phyloP scores from a whole-genome alignment of 495 filamentous ascomycete species.

The Hypoxylon fuscum region DNA sequence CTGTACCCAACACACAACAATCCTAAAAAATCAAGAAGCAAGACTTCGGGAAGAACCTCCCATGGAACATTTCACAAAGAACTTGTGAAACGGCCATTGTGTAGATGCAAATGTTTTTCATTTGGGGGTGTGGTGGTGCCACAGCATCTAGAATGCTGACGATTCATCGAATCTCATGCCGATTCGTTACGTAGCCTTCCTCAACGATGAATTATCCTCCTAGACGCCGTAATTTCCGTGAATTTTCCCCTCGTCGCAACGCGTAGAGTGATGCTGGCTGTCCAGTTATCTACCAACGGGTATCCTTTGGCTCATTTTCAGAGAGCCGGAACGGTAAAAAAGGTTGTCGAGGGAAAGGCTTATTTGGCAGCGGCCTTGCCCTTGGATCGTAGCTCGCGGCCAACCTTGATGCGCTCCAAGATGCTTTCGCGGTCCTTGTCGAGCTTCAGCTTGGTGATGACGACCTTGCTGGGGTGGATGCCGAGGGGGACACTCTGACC shows the following conservation, averaged over 20 bases:
- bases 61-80: slow-evolving; percentile 70
- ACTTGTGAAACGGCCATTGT: slow-evolving; percentile 70
- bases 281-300: slow-evolving; percentile 41
- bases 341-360: slow-evolving; percentile 10
- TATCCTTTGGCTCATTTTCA: slow-evolving; percentile 46
- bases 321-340: slow-evolving; percentile 20
- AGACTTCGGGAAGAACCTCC: slow-evolving; percentile 69
- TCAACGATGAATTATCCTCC: slow-evolving; percentile 29
- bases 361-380: slow-evolving; percentile 56
- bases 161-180: slow-evolving; percentile 31
- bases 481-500: slow-evolving; percentile 89
- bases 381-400: slow-evolving; percentile 73
- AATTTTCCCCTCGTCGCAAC: slow-evolving; percentile 30
- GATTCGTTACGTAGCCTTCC: slow-evolving; percentile 28
- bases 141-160: slow-evolving; percentile 40
- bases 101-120: slow-evolving; percentile 56
- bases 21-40: slow-evolving; percentile 16
- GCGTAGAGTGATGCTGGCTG: slow-evolving; percentile 16
- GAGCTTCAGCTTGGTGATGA: slow-evolving; percentile 97
- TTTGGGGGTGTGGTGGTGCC: slow-evolving; percentile 24
- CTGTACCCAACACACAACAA: slow-evolving; percentile 9
- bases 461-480: slow-evolving; percentile 90
- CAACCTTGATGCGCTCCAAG: slow-evolving; percentile 81
- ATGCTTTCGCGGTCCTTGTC: slow-evolving; percentile 98
- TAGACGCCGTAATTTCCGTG: slow-evolving; percentile 43